phyloP scores from a whole-genome alignment of 345 rosid genomes.

The Laguncularia racemosa region DNA sequence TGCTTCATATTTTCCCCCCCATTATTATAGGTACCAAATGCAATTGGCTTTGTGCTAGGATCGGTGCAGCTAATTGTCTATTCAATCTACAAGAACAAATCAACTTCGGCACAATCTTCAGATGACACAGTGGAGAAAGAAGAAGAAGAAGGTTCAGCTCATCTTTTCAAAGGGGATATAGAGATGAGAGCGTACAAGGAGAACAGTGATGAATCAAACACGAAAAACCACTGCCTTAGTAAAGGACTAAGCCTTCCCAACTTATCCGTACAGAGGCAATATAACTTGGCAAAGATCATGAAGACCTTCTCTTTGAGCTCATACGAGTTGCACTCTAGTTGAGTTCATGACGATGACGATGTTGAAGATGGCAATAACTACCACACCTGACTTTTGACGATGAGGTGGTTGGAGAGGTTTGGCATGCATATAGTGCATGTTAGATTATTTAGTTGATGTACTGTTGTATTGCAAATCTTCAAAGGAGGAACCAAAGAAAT shows the following conservation, averaged over 20 bases:
- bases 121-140: slow-evolving; percentile 8
- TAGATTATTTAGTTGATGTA: too few relatives aligned
- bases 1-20: background rate
- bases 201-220: too few relatives aligned
- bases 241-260: slow-evolving; percentile 22
- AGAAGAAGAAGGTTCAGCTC: slow-evolving; percentile 23
- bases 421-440: too few relatives aligned
- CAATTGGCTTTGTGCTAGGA: slow-evolving; percentile 39
- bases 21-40: slow-evolving; percentile 42
- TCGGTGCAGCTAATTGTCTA: slow-evolving; percentile 44
- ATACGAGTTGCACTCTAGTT: slow-evolving; percentile 15
- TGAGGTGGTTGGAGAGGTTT: too few relatives aligned
- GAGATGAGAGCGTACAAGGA: too few relatives aligned
- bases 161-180: too few relatives aligned
- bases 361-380: too few relatives aligned
- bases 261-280: slow-evolving; percentile 14
- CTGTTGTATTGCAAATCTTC: too few relatives aligned
- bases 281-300: slow-evolving; percentile 20
- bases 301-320: slow-evolving; percentile 26
- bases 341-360: slow-evolving; percentile 6
- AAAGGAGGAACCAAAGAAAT: too few relatives aligned
- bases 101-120: slow-evolving; percentile 8
- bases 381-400: too few relatives aligned
- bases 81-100: slow-evolving; percentile 27
- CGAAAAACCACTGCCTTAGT: slow-evolving; percentile 1